Evolutionary conservation across 129 eudicot species (phyloP).

Genomic region (Centrapalus pauciflorus): DNA sequence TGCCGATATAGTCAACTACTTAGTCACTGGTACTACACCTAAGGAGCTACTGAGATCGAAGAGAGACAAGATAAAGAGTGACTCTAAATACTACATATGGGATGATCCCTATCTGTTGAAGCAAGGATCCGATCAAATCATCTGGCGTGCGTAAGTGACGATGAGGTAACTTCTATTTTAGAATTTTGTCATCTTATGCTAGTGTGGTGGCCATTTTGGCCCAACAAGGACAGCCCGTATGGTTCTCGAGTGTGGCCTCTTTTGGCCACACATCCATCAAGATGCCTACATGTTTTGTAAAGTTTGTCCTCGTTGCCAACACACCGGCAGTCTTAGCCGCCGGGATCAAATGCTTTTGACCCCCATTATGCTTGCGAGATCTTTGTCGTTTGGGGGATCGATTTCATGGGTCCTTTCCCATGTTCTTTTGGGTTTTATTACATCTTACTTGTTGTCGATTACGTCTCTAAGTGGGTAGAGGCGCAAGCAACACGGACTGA

Average conservation of each 20-base stretch:
- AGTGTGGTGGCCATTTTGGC: conserved; percentile 3
- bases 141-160: neutral
- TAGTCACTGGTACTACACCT: neutral
- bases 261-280: neutral
- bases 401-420: conserved; percentile 7
- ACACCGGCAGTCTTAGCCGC: neutral
- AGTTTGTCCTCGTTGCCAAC: neutral
- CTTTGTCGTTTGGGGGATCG: conserved; percentile 5
- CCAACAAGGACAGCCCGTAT: neutral
- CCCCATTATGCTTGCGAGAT: neutral
- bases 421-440: neutral
- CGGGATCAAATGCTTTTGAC: neutral
- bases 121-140: neutral
- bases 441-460: neutral
- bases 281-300: conserved; percentile 1
- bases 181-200: neutral
- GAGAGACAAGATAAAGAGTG: neutral
- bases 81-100: neutral
- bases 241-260: neutral
- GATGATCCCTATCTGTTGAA: neutral
- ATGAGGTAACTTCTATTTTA: neutral
- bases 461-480: conserved; percentile 1
- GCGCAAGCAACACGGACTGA: neutral
- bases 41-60: neutral
- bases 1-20: neutral